Conservation (phyloP, 257 asterid genomes). For the Solanum sparsipilum region DNA sequence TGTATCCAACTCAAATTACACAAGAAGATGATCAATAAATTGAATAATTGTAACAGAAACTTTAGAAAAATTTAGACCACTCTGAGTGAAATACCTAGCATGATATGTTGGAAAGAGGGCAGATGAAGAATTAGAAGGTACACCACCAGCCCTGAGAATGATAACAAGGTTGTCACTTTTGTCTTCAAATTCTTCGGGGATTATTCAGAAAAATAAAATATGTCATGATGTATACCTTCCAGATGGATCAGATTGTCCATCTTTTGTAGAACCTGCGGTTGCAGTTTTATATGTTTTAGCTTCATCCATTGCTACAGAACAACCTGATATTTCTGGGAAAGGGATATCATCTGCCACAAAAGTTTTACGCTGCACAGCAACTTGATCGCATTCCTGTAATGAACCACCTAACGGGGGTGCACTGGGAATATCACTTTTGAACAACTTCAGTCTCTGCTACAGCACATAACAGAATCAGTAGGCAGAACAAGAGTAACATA, state of each 20-base stretch:
- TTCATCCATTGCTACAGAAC: constrained; percentile 24
- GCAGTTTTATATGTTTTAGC: constrained; percentile 13
- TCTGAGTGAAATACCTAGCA: constrained; percentile 49
- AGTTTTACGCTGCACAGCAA: constrained; percentile 18
- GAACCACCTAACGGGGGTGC: constrained; percentile 63
- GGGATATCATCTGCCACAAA: constrained; percentile 19
- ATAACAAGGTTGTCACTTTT: not conserved
- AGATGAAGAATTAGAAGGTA: constrained; percentile 37
- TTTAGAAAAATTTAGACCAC: not conserved
- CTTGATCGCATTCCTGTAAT: constrained; percentile 16
- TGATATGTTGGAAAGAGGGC: constrained; percentile 73
- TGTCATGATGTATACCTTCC: constrained; percentile 31
- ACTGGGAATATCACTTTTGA: constrained; percentile 50
- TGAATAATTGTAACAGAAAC: not conserved
- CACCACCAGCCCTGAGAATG: constrained; percentile 48
- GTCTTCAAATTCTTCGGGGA: not conserved
- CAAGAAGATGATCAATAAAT: constrained; percentile 2
- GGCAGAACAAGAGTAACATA: not conserved
- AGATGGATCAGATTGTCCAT: constrained; percentile 25
- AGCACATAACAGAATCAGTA: constrained; percentile 17
- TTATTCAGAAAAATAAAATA: not conserved
- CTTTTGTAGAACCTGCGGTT: constrained; percentile 13
- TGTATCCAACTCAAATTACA: constrained; percentile 21
- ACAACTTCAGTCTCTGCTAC: constrained; percentile 14
- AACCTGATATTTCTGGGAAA: constrained; percentile 15